Conservation (phyloP, 768 basidiomycete species). For the Suillus plorans region DNA sequence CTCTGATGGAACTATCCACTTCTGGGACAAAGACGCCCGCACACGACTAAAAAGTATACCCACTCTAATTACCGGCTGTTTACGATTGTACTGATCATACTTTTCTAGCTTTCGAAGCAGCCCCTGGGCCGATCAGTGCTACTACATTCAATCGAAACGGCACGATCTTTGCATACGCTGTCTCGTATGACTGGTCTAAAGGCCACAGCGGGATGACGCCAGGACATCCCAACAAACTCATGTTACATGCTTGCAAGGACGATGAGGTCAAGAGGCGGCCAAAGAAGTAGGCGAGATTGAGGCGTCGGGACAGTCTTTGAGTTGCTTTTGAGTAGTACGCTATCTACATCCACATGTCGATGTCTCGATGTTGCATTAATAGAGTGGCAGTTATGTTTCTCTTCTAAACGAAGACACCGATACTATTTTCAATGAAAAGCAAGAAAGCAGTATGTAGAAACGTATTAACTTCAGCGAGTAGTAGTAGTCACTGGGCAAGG, state of each 20-base stretch:
- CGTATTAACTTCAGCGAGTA: slow-evolving; percentile 21
- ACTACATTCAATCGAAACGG: slow-evolving; percentile 87
- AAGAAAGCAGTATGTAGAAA: slow-evolving; percentile 8
- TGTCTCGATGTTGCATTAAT: slow-evolving; percentile 10
- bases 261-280: slow-evolving; percentile 77
- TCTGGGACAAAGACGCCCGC: slow-evolving; percentile 93
- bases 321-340: slow-evolving; percentile 3
- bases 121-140: slow-evolving; percentile 74
- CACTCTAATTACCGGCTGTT: background rate
- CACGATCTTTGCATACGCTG: slow-evolving; percentile 86
- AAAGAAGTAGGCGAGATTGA: slow-evolving; percentile 26
- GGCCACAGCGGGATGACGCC: slow-evolving; percentile 84
- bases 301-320: background rate
- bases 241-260: slow-evolving; percentile 83
- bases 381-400: background rate
- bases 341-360: slow-evolving; percentile 5
- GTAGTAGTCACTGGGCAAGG: slow-evolving; percentile 3
- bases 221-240: slow-evolving; percentile 70
- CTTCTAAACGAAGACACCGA: background rate
- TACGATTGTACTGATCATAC: slow-evolving; percentile 3
- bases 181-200: slow-evolving; percentile 95
- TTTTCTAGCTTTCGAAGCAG: slow-evolving; percentile 64
- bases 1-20: slow-evolving; percentile 84
- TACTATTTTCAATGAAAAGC: background rate
- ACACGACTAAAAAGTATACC: slow-evolving; percentile 84